phyloP scores from a whole-genome alignment of 768 basidiomycete genomes.

The Tubosaeta sp. region DNA sequence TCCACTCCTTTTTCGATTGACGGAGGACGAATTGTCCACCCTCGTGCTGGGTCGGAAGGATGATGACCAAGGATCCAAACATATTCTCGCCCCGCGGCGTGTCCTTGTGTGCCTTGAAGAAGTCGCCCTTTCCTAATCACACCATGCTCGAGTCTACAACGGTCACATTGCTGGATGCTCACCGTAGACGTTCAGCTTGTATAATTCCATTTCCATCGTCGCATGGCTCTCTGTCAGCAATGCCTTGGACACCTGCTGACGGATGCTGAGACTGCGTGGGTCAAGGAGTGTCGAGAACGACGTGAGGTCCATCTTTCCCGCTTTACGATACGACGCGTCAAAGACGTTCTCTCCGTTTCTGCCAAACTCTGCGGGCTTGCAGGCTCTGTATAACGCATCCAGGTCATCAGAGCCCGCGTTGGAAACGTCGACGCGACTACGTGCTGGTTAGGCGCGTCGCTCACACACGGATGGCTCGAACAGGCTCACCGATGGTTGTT shows the following conservation, averaged over 20 bases:
- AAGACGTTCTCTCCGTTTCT: conserved; percentile 32
- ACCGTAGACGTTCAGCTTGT: conserved; percentile 49
- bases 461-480: too few relatives aligned
- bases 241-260: conserved; percentile 16
- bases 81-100: conserved; percentile 41
- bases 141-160: too few relatives aligned
- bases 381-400: conserved; percentile 29
- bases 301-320: conserved; percentile 39
- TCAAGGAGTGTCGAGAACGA: conserved; percentile 36
- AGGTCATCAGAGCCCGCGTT: neutral
- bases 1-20: conserved; percentile 32
- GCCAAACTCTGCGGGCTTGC: conserved; percentile 42
- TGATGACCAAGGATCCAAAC: conserved; percentile 41
- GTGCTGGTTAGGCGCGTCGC: neutral
- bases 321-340: conserved; percentile 45
- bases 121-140: conserved; percentile 32
- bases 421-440: conserved; percentile 1
- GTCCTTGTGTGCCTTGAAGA: conserved; percentile 50
- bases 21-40: conserved; percentile 43
- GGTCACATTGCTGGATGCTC: too few relatives aligned
- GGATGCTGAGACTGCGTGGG: conserved; percentile 27
- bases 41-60: conserved; percentile 30
- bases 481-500: neutral
- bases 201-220: conserved; percentile 29
- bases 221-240: conserved; percentile 24